Base-by-base conservation (phyloP, 179 eudicot genomes). In the Carnegiea gigantea region DNA sequence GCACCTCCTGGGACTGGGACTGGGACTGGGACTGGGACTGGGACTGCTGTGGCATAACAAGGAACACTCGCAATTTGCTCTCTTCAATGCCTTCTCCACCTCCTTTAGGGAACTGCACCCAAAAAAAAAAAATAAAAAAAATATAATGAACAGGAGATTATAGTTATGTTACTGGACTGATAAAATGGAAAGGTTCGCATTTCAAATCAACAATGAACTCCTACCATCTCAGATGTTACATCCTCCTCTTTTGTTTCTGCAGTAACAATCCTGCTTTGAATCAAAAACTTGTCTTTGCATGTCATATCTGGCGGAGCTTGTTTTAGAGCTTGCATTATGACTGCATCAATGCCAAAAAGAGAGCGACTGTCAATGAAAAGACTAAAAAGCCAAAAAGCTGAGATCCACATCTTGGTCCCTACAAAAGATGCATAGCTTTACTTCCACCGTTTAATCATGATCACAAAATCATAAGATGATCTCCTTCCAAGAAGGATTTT, bases 271-370 rank as follows among this genome's bases (percentile, higher is more conserved):
- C 93, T 89, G 90, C 90, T 82, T 84, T 94, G 95, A 84, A 95
- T 82, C 82, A 94, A 81, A 81, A 95, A 95, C 91, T 94, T 95
- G 89, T 95, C 99, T 85, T 89, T 95, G 92, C 97, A 94, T 70
- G 84, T 82, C 90, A 88, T 78, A 81, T 91, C 94, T 83, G 84
- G 84, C 78, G 93, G 97, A 81, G 90, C 85, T 70, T 80, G 82
- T 88, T 79, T 86, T 75, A 80, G 89, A 48, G 92, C 93, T 88
- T 92, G 97, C 94, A 90, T 95, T n/a, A 92, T 92, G 83, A 94
- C 99, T 95, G 81, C 86, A 85, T 28, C 23, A 54, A 7, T 20
- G 53, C 70, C 74, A 77, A 38, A 71, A 65, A 24, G 49, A 36
- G 23, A 44, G 7, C 14, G 65, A 48, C 24, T 44, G 24, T 46